A percentile compares a stretch with the other conserved stretches of the same genome.
phyloP scores from a whole-genome alignment of 371 early-diverging fungal species.

The Mucor irregularis region DNA sequence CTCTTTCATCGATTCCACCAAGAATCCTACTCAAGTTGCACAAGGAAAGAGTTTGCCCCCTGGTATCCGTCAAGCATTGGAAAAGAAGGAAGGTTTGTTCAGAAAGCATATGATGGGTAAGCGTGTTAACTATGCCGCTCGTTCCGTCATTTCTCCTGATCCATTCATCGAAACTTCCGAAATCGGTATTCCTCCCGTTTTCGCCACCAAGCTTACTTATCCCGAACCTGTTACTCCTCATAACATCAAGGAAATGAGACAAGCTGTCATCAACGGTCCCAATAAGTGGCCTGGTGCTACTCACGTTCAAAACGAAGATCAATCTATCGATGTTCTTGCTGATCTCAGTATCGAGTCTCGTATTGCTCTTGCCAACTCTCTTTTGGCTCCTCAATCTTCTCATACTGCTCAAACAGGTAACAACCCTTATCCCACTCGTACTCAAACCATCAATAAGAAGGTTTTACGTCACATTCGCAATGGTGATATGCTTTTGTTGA shows the following conservation, averaged over 20 bases:
- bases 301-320: constrained; percentile 93
- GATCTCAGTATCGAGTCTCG: constrained; percentile 86
- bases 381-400: constrained; percentile 83
- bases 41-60: constrained; percentile 68
- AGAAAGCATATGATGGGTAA: constrained; percentile 99
- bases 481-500: constrained; percentile 97
- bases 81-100: constrained; percentile 99
- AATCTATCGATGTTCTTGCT: constrained; percentile 75
- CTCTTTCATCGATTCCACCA: constrained; percentile 91
- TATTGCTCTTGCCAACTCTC: constrained; percentile 94
- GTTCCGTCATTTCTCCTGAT: constrained; percentile 99
- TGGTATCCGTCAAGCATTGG: constrained; percentile 96
- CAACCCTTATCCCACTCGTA: constrained; percentile 61
- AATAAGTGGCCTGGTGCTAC: constrained; percentile 98
- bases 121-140: constrained; percentile 99
- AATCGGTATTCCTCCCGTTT: constrained; percentile 98
- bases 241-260: constrained; percentile 90
- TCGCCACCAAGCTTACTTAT: constrained; percentile 97
- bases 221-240: constrained; percentile 98
- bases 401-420: constrained; percentile 45
- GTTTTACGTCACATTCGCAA: constrained; percentile 97
- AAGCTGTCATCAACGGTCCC: constrained; percentile 99
- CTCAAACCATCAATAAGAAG: constrained; percentile 85
- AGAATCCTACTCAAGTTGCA: constrained; percentile 59
- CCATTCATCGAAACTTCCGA: constrained; percentile 98